Conservation (phyloP, 768 basidiomycete species). For the Udeniomyces megalosporus region DNA sequence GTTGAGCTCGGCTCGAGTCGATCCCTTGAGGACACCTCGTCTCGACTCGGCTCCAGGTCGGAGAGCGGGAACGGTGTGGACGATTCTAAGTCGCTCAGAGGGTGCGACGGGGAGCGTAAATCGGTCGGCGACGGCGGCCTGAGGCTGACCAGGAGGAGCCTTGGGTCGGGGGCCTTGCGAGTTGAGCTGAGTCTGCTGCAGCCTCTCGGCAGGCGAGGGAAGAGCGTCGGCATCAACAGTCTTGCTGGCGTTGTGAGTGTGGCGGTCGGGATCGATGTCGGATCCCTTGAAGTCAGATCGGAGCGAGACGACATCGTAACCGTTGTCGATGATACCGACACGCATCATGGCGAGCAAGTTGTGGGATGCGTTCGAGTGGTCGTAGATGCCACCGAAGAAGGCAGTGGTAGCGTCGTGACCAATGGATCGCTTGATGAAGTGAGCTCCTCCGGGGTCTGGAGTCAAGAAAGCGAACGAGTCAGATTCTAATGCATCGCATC, state of each 20-base stretch:
- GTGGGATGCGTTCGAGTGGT: conserved; percentile 53
- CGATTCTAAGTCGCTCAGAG: conserved; percentile 53
- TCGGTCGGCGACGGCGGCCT: conserved; percentile 29
- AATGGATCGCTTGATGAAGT: conserved; percentile 64
- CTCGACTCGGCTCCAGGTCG: conserved; percentile 21
- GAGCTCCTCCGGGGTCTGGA: conserved; percentile 63
- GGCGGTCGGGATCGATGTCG: conserved; percentile 16
- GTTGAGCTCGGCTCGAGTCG: conserved; percentile 21
- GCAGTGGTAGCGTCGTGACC: conserved; percentile 85
- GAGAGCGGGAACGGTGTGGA: conserved; percentile 24
- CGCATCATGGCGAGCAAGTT: conserved; percentile 60
- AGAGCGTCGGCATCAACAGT: conserved; percentile 1
- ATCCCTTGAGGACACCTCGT: conserved; percentile 12
- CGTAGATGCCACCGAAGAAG: conserved; percentile 83
- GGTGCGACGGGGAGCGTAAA: conserved; percentile 42
- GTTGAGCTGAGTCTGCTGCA: conserved; percentile 21
- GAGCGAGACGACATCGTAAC: conserved; percentile 40
- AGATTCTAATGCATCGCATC: too few relatives aligned
- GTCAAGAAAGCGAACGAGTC: background rate
- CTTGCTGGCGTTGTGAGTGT: conserved; percentile 7
- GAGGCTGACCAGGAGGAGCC: conserved; percentile 38
- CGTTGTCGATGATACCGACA: conserved; percentile 50
- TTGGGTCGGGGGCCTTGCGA: conserved; percentile 22
- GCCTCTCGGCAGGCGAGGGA: conserved; percentile 13
- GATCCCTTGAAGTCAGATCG: conserved; percentile 18